Conservation (phyloP, 2,329 filamentous ascomycete genomes). For the Conoideocrella luteorostrata region DNA sequence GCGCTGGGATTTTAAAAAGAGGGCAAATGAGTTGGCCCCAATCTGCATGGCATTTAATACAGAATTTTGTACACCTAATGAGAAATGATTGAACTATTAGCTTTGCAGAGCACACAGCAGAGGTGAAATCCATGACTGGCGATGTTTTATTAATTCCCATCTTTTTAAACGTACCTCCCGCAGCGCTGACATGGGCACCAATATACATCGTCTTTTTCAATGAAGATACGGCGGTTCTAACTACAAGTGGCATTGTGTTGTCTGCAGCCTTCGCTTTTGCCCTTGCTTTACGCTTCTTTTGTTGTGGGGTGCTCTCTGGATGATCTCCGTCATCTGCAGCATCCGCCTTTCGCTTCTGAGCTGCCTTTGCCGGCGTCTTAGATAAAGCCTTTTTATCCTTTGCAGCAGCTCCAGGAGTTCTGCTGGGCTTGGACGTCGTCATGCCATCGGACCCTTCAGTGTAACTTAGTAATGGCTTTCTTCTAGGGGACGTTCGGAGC, state of each 20-base stretch:
- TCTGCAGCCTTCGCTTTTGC: slow-evolving; percentile 30
- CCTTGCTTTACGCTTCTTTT: slow-evolving; percentile 41
- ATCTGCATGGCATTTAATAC: slow-evolving; percentile 72
- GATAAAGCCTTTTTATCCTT: slow-evolving; percentile 16
- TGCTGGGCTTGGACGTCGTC: slow-evolving; percentile 7
- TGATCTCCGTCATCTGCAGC: slow-evolving; percentile 18
- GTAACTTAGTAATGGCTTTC: slow-evolving; percentile 25
- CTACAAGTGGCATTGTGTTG: slow-evolving; percentile 55
- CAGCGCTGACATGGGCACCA: slow-evolving; percentile 85
- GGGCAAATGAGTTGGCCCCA: slow-evolving; percentile 85
- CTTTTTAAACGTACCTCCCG: slow-evolving; percentile 57
- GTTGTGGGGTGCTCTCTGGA: too few relatives aligned
- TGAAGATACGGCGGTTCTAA: slow-evolving; percentile 56
- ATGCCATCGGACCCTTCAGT: slow-evolving; percentile 20
- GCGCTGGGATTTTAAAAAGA: slow-evolving; percentile 93
- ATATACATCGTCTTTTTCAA: slow-evolving; percentile 71
- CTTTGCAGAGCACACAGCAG: too few relatives aligned
- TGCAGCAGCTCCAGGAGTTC: slow-evolving; percentile 10
- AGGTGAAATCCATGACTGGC: too few relatives aligned
- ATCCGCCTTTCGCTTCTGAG: slow-evolving; percentile 17
- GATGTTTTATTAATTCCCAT: neutral
- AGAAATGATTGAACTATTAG: too few relatives aligned
- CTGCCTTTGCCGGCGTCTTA: slow-evolving; percentile 2
- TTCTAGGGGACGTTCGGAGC: slow-evolving; percentile 28
- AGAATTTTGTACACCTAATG: slow-evolving; percentile 79